These are phyloP conservation scores for Cornus controversa DNA, from an alignment of 148 eudicot species.

Conservation along the genomic window DNA sequence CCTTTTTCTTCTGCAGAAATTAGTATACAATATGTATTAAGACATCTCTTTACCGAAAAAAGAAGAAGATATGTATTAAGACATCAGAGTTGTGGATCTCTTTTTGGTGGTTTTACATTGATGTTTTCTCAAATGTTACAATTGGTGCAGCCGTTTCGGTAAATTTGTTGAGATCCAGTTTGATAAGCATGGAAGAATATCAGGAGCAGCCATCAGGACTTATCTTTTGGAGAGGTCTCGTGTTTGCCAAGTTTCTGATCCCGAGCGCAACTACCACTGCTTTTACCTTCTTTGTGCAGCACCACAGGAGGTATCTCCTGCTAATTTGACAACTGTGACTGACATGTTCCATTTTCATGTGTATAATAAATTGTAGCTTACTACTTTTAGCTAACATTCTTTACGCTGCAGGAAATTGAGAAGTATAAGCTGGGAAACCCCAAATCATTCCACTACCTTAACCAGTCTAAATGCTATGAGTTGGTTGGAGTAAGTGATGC, in stretches of 20 bases:
- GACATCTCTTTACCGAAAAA: too few species aligned
- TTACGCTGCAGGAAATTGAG: slow-evolving; percentile 63
- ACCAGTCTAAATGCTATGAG: slow-evolving; percentile 87
- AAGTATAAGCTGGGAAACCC: slow-evolving; percentile 75
- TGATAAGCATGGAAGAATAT: slow-evolving; percentile 97
- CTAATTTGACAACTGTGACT: slow-evolving; percentile 5
- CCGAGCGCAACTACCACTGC: slow-evolving; percentile 98
- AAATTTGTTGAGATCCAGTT: slow-evolving; percentile 99
- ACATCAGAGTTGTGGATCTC: neutral
- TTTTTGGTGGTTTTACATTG: neutral
- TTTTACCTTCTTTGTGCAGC: slow-evolving; percentile 99
- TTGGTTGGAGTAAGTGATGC: slow-evolving; percentile 84
- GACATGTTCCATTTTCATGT: neutral
- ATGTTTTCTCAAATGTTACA: slow-evolving; percentile 12
- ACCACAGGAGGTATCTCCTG: slow-evolving; percentile 74
- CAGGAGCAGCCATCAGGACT: slow-evolving; percentile 99
- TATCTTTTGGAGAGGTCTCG: slow-evolving; percentile 97
- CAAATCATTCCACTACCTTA: slow-evolving; percentile 83
- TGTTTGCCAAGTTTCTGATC: slow-evolving; percentile 89
- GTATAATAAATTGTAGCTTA: slow-evolving; percentile 1
- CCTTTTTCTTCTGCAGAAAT: neutral
- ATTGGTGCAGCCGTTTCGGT: slow-evolving; percentile 80
- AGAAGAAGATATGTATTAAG: neutral
- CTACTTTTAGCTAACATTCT: slow-evolving; percentile 9
- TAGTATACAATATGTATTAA: neutral